Evolutionary conservation across 202 grass and related monocot genomes (phyloP), one percentile per base, ranked within the genome.

Genomic region (Elaeis oleifera): DNA sequence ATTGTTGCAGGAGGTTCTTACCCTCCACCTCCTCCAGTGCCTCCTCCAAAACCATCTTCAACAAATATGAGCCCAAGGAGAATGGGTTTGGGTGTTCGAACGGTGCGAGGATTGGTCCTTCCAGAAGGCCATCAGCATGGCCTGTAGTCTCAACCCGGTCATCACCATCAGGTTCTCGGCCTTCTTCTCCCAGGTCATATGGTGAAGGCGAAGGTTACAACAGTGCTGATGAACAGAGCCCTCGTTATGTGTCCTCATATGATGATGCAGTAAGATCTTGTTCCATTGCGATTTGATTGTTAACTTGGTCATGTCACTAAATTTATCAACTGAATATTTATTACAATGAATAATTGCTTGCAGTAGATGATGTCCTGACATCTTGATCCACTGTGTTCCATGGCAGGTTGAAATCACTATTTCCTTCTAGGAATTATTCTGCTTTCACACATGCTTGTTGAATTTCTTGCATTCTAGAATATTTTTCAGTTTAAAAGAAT

Each of bases 121-220:
- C 88, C 71, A 99, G 95, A 87, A 94, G 95, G 67, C 74, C 83
- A 61, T 61, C 75, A 69, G 71, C 72, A 61, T 84, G 95, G 95
- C 77, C 88, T 63, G 76, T 70, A 7, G 70, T 78, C 62, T 55
- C 64, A 54, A 70, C 74, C 39, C n/a, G 87, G 56, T 76, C 87
- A 53, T 88, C 89, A 48, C 54, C 81, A 76, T 85, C 91, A 14
- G 84, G 79, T 53, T 96, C 91, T 71, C 75, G 78, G 8, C 88
- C 95, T 66, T 85, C 95, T 84, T 99, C 95, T 15, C 95, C 95
- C 64, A 94, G 88, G 56, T 87, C 88, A 57, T 63, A 86, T 60
- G 74, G 68, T 28, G 95, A 99, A 69, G 79, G 77, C n/a, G 95
- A 99, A 81, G 95, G 95, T 61, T 99, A 99, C 60, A 99, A 99